Evolutionary conservation across 2,329 filamentous ascomycete species (phyloP).

Genomic region (Ascochyta pisi): DNA sequence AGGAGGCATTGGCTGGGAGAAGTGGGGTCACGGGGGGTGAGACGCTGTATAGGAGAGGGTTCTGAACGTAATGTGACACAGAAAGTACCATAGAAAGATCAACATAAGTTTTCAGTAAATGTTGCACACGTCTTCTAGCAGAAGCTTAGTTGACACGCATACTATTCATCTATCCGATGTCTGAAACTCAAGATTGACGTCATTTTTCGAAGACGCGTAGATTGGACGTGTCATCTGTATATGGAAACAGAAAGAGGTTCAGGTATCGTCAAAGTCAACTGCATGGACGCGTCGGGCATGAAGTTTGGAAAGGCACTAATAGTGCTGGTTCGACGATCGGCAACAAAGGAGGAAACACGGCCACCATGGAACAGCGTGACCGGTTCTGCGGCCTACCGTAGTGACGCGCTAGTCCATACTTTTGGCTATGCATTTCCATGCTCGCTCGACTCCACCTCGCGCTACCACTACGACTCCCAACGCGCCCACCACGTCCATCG

Average conservation of each 20-base stretch:
- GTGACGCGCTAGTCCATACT: conserved; percentile 14
- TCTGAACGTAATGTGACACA: conserved; percentile 12
- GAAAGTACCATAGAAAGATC: no score
- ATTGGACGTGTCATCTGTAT: conserved; percentile 1
- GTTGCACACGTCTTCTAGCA: neutral
- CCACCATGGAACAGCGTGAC: conserved; percentile 6
- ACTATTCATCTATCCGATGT: neutral
- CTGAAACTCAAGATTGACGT: conserved; percentile 7
- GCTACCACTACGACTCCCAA: conserved; percentile 16
- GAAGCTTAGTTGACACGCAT: neutral
- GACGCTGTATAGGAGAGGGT: conserved; percentile 42
- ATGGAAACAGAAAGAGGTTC: neutral
- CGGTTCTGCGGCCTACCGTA: conserved; percentile 14
- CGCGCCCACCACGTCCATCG: conserved; percentile 34
- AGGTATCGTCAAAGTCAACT: neutral
- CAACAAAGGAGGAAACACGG: conserved; percentile 10
- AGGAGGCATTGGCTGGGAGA: conserved; percentile 54
- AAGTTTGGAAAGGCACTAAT: neutral
- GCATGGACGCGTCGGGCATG: conserved; percentile 7
- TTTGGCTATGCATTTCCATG: conserved; percentile 20
- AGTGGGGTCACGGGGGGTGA: conserved; percentile 51
- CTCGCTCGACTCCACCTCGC: conserved; percentile 18
- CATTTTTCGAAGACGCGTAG: conserved; percentile 9
- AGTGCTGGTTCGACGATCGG: neutral
- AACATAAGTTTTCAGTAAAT: no score